Percentiles rank a stretch among this genome's conserved stretches.
phyloP scores from a whole-genome alignment of 306 rosid genomes.

The Quercus cerris region DNA sequence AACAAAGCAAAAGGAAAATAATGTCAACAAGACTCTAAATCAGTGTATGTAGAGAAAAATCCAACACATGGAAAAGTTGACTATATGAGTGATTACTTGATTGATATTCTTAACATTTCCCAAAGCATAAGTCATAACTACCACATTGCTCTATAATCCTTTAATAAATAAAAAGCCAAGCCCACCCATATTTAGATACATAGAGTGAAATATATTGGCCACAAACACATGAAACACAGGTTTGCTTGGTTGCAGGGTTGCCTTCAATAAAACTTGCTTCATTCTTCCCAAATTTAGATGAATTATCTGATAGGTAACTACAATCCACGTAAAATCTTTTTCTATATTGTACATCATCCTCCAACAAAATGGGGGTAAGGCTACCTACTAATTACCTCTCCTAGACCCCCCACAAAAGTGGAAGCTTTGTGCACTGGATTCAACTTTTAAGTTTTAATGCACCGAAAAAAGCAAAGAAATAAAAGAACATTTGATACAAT shows the following conservation, averaged over 20 bases:
- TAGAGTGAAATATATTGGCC: background rate
- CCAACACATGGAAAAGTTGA: background rate
- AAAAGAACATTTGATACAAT: background rate
- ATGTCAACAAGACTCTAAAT: conserved; percentile 12
- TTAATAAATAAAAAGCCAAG: background rate
- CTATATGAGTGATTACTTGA: background rate
- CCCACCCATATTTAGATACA: background rate
- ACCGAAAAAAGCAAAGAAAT: background rate
- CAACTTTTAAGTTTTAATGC: background rate
- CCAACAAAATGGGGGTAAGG: too few species aligned
- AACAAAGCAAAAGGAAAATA: conserved; percentile 3
- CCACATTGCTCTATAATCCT: background rate
- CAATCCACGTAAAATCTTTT: background rate
- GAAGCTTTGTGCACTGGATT: too few species aligned
- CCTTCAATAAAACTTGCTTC: background rate
- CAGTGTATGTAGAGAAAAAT: conserved; percentile 2
- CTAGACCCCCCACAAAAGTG: too few species aligned
- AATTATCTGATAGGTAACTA: background rate
- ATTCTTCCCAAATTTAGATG: background rate
- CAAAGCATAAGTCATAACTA: background rate
- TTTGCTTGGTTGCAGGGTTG: background rate
- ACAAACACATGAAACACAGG: background rate
- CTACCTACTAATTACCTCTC: too few species aligned
- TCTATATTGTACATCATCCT: background rate
- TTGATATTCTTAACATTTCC: background rate